Percentiles rank a stretch among this genome's conserved stretches.
Conservation (phyloP, 2,329 filamentous ascomycete species). For the Lachnellula suecica region DNA sequence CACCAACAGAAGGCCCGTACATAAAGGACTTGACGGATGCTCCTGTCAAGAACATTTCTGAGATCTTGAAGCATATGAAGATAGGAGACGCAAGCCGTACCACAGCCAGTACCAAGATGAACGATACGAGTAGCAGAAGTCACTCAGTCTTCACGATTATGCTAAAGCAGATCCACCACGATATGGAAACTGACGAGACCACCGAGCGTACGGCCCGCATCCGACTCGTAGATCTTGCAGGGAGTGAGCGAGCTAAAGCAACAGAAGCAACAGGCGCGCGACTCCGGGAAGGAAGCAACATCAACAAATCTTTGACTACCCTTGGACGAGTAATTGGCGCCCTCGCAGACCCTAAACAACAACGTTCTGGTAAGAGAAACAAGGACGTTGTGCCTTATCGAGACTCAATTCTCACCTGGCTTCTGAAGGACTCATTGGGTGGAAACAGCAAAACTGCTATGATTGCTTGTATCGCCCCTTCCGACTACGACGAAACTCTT, state of each 20-base stretch:
- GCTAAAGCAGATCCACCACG: slow-evolving; percentile 96
- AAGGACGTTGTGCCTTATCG: slow-evolving; percentile 85
- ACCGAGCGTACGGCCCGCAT: slow-evolving; percentile 94
- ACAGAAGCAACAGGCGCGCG: slow-evolving; percentile 92
- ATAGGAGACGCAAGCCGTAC: slow-evolving; percentile 86
- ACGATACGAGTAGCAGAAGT: slow-evolving; percentile 93
- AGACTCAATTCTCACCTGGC: slow-evolving; percentile 80
- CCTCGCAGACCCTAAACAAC: slow-evolving; percentile 69
- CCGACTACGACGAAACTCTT: slow-evolving; percentile 95
- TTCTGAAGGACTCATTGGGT: slow-evolving; percentile 92
- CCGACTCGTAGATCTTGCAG: slow-evolving; percentile 89
- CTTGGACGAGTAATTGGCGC: slow-evolving; percentile 94
- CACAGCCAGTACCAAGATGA: slow-evolving; percentile 96
- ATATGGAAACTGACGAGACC: slow-evolving; percentile 95
- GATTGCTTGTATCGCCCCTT: slow-evolving; percentile 95
- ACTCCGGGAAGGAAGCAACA: slow-evolving; percentile 92
- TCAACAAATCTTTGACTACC: slow-evolving; percentile 98
- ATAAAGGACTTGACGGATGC: slow-evolving; percentile 95
- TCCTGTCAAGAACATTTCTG: slow-evolving; percentile 80
- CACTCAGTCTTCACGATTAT: slow-evolving; percentile 98
- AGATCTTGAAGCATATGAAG: slow-evolving; percentile 90
- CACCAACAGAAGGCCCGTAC: slow-evolving; percentile 90
- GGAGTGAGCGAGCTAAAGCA: slow-evolving; percentile 90
- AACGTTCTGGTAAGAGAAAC: slow-evolving; percentile 55
- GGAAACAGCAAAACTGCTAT: slow-evolving; percentile 99